Evolutionary conservation across 768 basidiomycete genomes (phyloP), one percentile per base, ranked within the genome.

Genomic region (Boletus reticulatus): DNA sequence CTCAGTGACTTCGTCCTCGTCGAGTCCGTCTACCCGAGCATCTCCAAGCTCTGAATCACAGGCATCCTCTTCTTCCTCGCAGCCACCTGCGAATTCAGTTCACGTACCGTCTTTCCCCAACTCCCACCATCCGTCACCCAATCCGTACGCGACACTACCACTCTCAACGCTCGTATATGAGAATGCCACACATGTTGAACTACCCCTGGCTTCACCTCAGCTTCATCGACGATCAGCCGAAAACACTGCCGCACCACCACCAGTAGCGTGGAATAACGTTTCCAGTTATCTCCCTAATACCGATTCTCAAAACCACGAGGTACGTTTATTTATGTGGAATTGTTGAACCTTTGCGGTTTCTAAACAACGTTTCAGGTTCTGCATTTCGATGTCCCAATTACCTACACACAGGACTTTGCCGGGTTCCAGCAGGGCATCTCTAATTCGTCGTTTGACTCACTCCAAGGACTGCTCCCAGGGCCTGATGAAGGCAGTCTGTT

Each of bases 401-500:
- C 36, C 43, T 55, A 62, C 17, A 20, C 32, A 20, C 56, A 61
- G 47, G 53, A 48, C 36, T 48, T 58, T 43, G 0, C 43, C 5
- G 44, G 55, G 29, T 42, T 41, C 24, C 52, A 53, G 19, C 63
- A 56, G 22, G 38, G 10, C 6, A 4, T 56, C 1, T 5, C 46
- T 24, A 42, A 29, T 22, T 50, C 68, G 17, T 42, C 56, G 10
- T 48, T 48, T 48, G 67, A 72, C 7, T 58, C 68, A 10, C 53
- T 74, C 39, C 67, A 69, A 29, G 68, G 69, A 6, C 58, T 73
- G 27, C 43, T 77, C 20, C 66, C 72, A 11, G 58, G 61, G 9
- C 71, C 74, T 3, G 62, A 62, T 9, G 67, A 74, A 57, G 71
- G 69, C 6, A 67, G 67, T 19, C 58, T 77, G 29, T 81, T 76